phyloP scores from a whole-genome alignment of 2,329 filamentous ascomycete genomes.

The Claviceps spartinae region DNA sequence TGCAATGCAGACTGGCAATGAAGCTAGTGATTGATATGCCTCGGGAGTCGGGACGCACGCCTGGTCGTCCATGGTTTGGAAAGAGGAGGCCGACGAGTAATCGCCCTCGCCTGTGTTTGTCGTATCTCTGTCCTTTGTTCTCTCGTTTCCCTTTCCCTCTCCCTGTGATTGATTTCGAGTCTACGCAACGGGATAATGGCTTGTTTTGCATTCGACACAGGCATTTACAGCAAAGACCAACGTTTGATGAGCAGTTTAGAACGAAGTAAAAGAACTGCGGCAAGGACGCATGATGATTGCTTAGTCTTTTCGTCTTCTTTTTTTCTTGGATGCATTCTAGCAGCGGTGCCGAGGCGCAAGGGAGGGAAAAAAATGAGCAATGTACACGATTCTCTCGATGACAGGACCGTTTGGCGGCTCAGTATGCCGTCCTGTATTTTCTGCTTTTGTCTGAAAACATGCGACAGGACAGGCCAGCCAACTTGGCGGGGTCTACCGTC shows the following conservation, averaged over 20 bases:
- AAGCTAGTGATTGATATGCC: conserved; percentile 22
- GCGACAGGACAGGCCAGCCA: too few species aligned
- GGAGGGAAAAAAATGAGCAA: neutral
- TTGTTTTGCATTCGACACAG: neutral
- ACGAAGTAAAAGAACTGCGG: neutral
- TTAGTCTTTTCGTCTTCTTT: neutral
- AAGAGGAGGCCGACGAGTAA: neutral
- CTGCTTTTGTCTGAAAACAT: neutral
- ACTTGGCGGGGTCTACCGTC: too few species aligned
- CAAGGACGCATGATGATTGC: neutral
- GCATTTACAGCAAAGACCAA: neutral
- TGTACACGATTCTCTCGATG: neutral
- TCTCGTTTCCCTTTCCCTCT: neutral
- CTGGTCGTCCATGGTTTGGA: neutral
- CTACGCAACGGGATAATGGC: neutral
- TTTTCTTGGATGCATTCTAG: neutral
- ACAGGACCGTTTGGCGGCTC: neutral
- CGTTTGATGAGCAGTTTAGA: neutral
- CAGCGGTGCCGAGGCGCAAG: conserved; percentile 5
- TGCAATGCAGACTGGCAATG: conserved; percentile 26
- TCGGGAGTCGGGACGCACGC: conserved; percentile 9
- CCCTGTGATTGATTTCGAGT: neutral
- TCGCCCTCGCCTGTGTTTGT: neutral
- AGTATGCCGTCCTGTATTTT: neutral
- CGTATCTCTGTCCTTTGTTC: neutral